Conservation (phyloP, 352 stramenopile genomes). For the Phytophthora hibernalis region DNA sequence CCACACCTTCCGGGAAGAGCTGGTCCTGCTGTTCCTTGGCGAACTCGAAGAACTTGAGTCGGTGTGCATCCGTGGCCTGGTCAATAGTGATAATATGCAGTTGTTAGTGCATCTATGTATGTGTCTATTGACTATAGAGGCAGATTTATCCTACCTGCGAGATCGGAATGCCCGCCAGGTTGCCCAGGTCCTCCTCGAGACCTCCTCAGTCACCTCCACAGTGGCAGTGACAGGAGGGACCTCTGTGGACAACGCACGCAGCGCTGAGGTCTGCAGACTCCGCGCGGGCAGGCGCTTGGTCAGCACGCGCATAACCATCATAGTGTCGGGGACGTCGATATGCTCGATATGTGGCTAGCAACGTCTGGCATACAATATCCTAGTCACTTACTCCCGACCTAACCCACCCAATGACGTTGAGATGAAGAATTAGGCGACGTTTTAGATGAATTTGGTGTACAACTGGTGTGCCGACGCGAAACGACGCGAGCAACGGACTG, state of each 20-base stretch:
- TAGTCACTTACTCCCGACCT: slow-evolving; percentile 15
- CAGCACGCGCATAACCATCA: slow-evolving; percentile 71
- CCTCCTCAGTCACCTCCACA: slow-evolving; percentile 22
- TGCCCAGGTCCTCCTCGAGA: slow-evolving; percentile 43
- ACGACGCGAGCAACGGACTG: slow-evolving; percentile 22
- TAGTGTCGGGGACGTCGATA: slow-evolving; percentile 36
- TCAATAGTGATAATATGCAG: not conserved
- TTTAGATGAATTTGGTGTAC: slow-evolving; percentile 15
- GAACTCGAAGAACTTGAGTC: slow-evolving; percentile 85
- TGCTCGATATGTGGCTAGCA: slow-evolving; percentile 33
- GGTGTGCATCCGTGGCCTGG: slow-evolving; percentile 65
- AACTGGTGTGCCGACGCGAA: slow-evolving; percentile 5
- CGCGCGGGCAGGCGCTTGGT: slow-evolving; percentile 36
- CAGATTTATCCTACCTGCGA: slow-evolving; percentile 41
- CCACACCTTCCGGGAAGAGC: slow-evolving; percentile 77
- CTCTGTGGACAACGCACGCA: slow-evolving; percentile 55
- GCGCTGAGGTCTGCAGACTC: slow-evolving; percentile 31
- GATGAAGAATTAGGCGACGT: slow-evolving; percentile 9
- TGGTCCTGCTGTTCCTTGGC: slow-evolving; percentile 79
- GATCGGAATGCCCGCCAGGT: slow-evolving; percentile 66
- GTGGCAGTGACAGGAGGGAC: slow-evolving; percentile 4
- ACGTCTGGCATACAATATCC: slow-evolving; percentile 21
- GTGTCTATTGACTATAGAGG: not conserved
- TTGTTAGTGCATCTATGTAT: not conserved
- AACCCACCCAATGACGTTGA: slow-evolving; percentile 17